These are phyloP conservation scores for Fusarium palustre DNA, from an alignment of 2,329 filamentous ascomycete genomes.

Conservation along the genomic window DNA sequence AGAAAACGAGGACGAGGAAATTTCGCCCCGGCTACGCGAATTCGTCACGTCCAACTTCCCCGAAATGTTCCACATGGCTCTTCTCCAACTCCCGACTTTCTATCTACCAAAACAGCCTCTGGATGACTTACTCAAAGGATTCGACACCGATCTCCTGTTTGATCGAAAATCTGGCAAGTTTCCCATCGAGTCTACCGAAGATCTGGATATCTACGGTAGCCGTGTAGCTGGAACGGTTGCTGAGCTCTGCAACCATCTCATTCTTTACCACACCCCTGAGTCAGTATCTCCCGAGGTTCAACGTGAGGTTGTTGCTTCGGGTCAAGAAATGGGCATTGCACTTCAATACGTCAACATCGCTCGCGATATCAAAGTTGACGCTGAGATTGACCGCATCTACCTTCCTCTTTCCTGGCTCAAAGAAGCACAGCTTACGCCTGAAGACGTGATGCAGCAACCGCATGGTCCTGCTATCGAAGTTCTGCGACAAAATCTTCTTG, in stretches of 20 bases:
- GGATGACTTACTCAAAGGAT: constrained; percentile 73
- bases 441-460: constrained; percentile 66
- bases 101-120: constrained; percentile 70
- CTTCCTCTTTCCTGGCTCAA: constrained; percentile 73
- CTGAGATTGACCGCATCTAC: constrained; percentile 74
- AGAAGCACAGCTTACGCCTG: constrained; percentile 65
- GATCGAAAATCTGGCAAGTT: constrained; percentile 46
- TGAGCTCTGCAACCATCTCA: constrained; percentile 74
- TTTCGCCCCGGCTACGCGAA: constrained; percentile 19
- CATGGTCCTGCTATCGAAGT: constrained; percentile 52
- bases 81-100: constrained; percentile 68
- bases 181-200: constrained; percentile 69
- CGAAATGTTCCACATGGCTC: constrained; percentile 61
- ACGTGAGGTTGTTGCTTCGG: constrained; percentile 62
- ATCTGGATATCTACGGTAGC: constrained; percentile 72
- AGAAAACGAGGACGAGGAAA: constrained; percentile 1
- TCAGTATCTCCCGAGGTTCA: background rate
- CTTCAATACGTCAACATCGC: constrained; percentile 84
- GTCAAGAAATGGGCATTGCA: constrained; percentile 76
- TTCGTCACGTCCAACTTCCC: constrained; percentile 66
- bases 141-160: constrained; percentile 75
- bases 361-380: constrained; percentile 77
- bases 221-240: constrained; percentile 80
- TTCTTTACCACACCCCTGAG: constrained; percentile 66
- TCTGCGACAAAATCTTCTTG: constrained; percentile 66